phyloP scores from a whole-genome alignment of 306 rosid genomes.

The Quercus wislizeni region DNA sequence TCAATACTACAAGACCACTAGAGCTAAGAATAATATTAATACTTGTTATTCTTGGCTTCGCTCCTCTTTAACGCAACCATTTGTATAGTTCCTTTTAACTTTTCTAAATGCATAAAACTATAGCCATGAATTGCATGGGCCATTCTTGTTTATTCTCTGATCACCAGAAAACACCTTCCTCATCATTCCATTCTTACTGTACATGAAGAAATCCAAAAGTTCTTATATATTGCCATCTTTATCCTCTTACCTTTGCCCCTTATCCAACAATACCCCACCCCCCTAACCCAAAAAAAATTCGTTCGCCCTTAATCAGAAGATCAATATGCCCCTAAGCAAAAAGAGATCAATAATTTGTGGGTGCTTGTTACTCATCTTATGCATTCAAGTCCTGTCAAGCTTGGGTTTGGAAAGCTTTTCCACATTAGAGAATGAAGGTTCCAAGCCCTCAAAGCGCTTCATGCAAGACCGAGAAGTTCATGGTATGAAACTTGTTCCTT shows the following conservation, averaged over 20 bases:
- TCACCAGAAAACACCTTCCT: neutral
- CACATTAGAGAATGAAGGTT: neutral
- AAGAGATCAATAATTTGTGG: neutral
- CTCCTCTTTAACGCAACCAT: neutral
- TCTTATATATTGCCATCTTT: neutral
- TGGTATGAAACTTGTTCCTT: neutral
- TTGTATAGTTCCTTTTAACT: neutral
- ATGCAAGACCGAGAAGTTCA: neutral
- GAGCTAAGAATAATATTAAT: no score
- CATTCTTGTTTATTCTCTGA: neutral
- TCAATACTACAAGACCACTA: no score
- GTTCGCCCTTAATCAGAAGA: no score
- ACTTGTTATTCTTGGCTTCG: neutral
- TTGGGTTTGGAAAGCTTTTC: neutral
- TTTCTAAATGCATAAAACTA: neutral
- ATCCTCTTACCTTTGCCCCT: neutral
- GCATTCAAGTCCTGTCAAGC: neutral
- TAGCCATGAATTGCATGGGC: neutral
- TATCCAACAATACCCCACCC: neutral
- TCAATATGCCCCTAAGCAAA: neutral
- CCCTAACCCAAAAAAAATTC: neutral
- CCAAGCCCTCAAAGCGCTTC: neutral
- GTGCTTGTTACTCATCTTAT: slow-evolving; percentile 8
- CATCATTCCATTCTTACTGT: neutral
- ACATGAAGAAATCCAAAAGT: neutral